Evolutionary conservation across 2,329 filamentous ascomycete genomes (phyloP).

Genomic region (Verticillium isaacii): DNA sequence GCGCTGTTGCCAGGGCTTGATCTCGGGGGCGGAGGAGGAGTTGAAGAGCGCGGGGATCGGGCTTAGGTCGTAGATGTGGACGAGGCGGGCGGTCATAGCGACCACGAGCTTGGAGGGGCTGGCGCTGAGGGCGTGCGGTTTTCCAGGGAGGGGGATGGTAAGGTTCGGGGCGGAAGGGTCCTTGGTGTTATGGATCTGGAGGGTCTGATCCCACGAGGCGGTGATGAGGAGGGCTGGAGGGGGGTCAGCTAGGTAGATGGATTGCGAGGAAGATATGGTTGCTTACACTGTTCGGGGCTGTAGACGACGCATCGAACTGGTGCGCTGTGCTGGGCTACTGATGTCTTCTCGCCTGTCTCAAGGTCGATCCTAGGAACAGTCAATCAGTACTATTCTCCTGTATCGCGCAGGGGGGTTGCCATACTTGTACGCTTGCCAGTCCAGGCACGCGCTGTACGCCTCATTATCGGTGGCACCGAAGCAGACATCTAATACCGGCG

Average conservation of each 20-base stretch:
- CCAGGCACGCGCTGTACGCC: constrained; percentile 81
- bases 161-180: constrained; percentile 50
- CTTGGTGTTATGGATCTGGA: constrained; percentile 73
- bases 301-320: constrained; percentile 83
- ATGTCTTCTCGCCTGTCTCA: constrained; percentile 63
- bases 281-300: constrained; percentile 63
- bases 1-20: constrained; percentile 86
- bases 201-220: constrained; percentile 86
- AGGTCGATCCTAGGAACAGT: constrained; percentile 54
- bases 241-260: background rate
- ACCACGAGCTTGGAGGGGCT: constrained; percentile 81
- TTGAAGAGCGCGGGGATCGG: constrained; percentile 54
- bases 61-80: constrained; percentile 89
- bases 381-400: background rate
- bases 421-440: constrained; percentile 78
- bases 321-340: constrained; percentile 72
- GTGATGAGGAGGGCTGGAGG: constrained; percentile 68
- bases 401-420: constrained; percentile 9
- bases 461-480: constrained; percentile 80
- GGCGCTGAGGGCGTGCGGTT: constrained; percentile 82
- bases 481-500: constrained; percentile 85
- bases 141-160: constrained; percentile 69
- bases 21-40: constrained; percentile 40
- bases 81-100: constrained; percentile 89
- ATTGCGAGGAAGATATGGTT: background rate